Conservation (phyloP, 2,329 filamentous ascomycete genomes). For the Myotisia sp. region DNA sequence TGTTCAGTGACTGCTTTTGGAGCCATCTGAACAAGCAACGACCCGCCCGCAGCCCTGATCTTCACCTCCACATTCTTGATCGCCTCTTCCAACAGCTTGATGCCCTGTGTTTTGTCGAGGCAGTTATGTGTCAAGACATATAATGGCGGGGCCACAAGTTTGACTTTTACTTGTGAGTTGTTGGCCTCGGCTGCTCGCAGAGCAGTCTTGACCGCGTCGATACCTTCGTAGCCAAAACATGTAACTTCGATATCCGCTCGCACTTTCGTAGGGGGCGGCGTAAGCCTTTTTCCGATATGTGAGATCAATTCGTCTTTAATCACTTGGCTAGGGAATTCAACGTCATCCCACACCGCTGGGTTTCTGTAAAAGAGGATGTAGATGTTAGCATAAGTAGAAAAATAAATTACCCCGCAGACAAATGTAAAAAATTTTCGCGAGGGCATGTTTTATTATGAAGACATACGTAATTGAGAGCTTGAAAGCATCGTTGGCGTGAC, state of each 20-base stretch:
- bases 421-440: too few species aligned
- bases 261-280: conserved; percentile 96
- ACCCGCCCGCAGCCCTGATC: conserved; percentile 65
- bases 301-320: conserved; percentile 80
- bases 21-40: conserved; percentile 88
- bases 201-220: conserved; percentile 92
- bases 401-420: not conserved
- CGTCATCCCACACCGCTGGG: conserved; percentile 88
- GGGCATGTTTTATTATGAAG: too few species aligned
- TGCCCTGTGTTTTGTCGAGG: conserved; percentile 79
- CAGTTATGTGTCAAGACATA: conserved; percentile 95
- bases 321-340: conserved; percentile 70
- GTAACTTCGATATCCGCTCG: conserved; percentile 94
- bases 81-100: conserved; percentile 70
- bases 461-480: conserved; percentile 92
- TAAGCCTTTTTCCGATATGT: conserved; percentile 95
- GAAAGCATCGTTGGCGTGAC: conserved; percentile 93
- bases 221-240: conserved; percentile 91
- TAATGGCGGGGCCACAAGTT: conserved; percentile 90
- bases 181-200: conserved; percentile 80
- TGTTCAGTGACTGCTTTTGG: conserved; percentile 98
- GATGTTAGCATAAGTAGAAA: conserved; percentile 4
- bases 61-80: conserved; percentile 73
- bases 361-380: conserved; percentile 48
- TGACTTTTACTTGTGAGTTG: conserved; percentile 97